Conservation (phyloP, 164 flowering plant genomes). For the Vitis labrusca region DNA sequence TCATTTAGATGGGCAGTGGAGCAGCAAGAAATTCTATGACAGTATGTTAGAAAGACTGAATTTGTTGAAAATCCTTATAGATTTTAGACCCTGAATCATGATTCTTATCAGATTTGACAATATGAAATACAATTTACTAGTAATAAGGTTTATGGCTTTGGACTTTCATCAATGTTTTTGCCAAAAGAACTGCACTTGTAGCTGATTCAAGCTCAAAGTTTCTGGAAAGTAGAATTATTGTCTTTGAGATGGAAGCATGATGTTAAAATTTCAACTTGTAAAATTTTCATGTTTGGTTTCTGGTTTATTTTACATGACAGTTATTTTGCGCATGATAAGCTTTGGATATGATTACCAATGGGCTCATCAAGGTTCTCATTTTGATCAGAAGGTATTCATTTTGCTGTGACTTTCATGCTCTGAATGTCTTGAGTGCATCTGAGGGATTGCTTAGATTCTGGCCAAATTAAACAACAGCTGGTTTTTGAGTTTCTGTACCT, state of each 20-base stretch:
- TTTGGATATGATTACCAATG: constrained; percentile 93
- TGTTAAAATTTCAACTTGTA: background rate
- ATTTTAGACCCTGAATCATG: too few relatives aligned
- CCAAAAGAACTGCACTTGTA: too few relatives aligned
- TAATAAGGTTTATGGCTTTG: too few relatives aligned
- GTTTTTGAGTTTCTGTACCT: background rate
- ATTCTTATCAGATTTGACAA: too few relatives aligned
- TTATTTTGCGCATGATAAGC: constrained; percentile 94
- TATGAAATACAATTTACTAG: too few relatives aligned
- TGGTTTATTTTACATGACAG: constrained; percentile 37
- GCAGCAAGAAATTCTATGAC: too few relatives aligned
- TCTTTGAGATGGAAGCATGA: background rate
- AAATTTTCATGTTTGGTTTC: background rate
- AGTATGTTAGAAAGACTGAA: too few relatives aligned
- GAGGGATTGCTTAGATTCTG: background rate
- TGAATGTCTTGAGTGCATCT: background rate
- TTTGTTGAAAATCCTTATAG: too few relatives aligned
- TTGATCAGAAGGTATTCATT: constrained; percentile 70
- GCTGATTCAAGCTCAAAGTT: too few relatives aligned
- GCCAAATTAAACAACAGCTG: background rate
- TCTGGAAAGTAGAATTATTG: too few relatives aligned
- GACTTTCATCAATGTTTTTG: too few relatives aligned
- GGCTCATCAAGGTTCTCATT: constrained; percentile 50
- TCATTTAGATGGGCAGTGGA: too few relatives aligned
- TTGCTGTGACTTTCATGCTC: constrained; percentile 1